A percentile compares a stretch with the other conserved stretches of the same genome.
Conservation (phyloP, 768 basidiomycete genomes). For the Trametes cinnabarina region DNA sequence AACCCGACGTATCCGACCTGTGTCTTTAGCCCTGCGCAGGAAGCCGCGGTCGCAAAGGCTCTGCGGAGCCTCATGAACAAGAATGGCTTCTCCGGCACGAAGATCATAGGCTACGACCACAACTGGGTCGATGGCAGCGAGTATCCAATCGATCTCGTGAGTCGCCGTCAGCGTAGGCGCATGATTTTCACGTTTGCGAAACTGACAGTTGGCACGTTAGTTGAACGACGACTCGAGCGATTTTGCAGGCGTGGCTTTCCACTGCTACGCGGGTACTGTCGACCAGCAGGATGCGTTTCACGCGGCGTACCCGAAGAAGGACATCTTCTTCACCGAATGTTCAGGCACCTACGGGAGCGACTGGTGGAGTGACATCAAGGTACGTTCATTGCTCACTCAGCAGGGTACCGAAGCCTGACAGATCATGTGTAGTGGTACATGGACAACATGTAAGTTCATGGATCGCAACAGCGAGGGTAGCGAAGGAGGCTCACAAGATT, state of each 20-base stretch:
- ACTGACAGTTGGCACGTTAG: constrained; percentile 21
- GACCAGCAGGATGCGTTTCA: constrained; percentile 56
- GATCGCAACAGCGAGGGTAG: constrained; percentile 11
- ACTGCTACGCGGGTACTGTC: constrained; percentile 64
- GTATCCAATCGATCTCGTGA: constrained; percentile 58
- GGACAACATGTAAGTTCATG: constrained; percentile 54
- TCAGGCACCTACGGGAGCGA: constrained; percentile 62
- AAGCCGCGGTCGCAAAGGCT: constrained; percentile 55
- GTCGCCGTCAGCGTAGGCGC: neutral
- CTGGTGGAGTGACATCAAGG: constrained; percentile 83
- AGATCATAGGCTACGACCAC: constrained; percentile 69
- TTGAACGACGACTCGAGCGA: constrained; percentile 56
- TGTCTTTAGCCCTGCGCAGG: constrained; percentile 49
- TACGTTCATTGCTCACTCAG: constrained; percentile 22
- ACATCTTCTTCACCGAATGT: constrained; percentile 61
- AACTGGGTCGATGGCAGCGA: constrained; percentile 68
- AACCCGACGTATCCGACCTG: constrained; percentile 71
- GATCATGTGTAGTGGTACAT: constrained; percentile 55
- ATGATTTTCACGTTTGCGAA: neutral
- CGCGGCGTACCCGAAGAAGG: constrained; percentile 54
- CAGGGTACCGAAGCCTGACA: neutral
- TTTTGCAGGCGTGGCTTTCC: constrained; percentile 67
- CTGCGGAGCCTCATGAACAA: constrained; percentile 60
- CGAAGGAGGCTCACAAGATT: constrained; percentile 25
- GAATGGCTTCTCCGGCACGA: constrained; percentile 56